Base-by-base conservation (phyloP, 805 yeast species). In the Isabelozyma pseudorhagii region DNA sequence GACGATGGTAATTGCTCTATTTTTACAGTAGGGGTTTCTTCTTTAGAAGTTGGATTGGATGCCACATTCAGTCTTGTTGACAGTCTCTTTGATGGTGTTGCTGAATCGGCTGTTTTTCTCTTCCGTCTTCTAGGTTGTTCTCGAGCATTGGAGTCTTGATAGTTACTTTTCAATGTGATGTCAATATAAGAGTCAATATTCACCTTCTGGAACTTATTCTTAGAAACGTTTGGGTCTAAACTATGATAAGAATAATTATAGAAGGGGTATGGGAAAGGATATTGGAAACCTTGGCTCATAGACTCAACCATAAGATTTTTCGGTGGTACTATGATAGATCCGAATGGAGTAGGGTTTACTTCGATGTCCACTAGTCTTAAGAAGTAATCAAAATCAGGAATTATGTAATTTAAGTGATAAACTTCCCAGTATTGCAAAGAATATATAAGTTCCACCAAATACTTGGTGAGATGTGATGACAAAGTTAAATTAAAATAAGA, bases 261-360 rank as follows among this genome's bases (percentile, higher is more conserved):
- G 50, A 72, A 74, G 36, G 79, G 78, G 50, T 67, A 74, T 6
- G 79, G 79, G 50, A 69, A 72, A 21, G 78, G 77, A 51, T 69
- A 74, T 48, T 70, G 74, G 46, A 72, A 68, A 1, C 78, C 79
- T 50, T 64, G 69, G 40, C 66, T 59, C 69, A 74, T 63, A 21
- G 64, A 59, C 45, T 64, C 64, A 36, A 58, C 63, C 51, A 73
- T 50, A 51, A 59, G 71, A 53, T 72, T 73, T 28, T 59, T 59
- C 0, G 79, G 79, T 2, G 78, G 79, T 45, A 58, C 59, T 17
- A 74, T 67, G 15, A 74, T 50, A 9, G 69, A 64, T 0, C 78
- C 78, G 48, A 67, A 68, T 3, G 69, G 62, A 5, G 78, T 69
- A 13, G 59, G 62, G 11, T 56, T 55, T 18, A 73, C 57, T 31